Percentiles rank a stretch among this genome's conserved stretches.
Evolutionary conservation across 202 grass and related monocot species (phyloP).

Genomic region (Schoenoplectus tabernaemontani): DNA sequence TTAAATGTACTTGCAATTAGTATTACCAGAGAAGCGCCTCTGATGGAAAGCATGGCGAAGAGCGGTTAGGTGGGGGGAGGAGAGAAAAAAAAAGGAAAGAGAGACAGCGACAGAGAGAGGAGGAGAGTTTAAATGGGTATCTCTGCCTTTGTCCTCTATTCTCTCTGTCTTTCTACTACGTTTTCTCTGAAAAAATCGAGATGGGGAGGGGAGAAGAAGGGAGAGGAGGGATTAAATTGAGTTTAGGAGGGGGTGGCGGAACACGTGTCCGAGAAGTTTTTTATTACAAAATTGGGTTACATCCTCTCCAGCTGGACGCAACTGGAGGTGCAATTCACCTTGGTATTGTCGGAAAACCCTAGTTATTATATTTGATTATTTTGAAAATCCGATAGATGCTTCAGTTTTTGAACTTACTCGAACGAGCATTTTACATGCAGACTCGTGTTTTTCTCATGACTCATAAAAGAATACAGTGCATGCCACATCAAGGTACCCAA

Average conservation of each 20-base stretch:
- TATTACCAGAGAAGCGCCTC: constrained; percentile 13
- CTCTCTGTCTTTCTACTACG: background rate
- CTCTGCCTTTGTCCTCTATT: background rate
- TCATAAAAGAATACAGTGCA: background rate
- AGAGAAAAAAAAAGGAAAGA: constrained; percentile 1
- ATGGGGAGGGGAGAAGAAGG: background rate
- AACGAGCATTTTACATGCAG: background rate
- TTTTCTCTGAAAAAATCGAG: constrained; percentile 4
- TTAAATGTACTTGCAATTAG: background rate
- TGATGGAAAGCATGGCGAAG: constrained; percentile 22
- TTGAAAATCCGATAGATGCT: background rate
- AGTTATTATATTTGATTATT: background rate
- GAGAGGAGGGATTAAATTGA: constrained; percentile 33
- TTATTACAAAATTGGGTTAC: background rate
- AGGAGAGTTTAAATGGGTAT: background rate
- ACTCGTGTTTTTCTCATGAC: background rate
- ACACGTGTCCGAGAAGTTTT: constrained; percentile 28
- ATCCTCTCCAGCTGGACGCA: background rate
- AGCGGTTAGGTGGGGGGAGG: background rate
- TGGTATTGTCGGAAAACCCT: constrained; percentile 12
- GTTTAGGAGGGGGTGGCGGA: constrained; percentile 22
- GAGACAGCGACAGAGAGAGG: constrained; percentile 6
- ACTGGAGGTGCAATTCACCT: background rate
- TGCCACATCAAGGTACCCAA: background rate
- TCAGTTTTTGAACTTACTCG: background rate